Evolutionary conservation across 805 yeast genomes (phyloP), one percentile per base, ranked within the genome.

Genomic region (Metschnikowia hibisci): DNA sequence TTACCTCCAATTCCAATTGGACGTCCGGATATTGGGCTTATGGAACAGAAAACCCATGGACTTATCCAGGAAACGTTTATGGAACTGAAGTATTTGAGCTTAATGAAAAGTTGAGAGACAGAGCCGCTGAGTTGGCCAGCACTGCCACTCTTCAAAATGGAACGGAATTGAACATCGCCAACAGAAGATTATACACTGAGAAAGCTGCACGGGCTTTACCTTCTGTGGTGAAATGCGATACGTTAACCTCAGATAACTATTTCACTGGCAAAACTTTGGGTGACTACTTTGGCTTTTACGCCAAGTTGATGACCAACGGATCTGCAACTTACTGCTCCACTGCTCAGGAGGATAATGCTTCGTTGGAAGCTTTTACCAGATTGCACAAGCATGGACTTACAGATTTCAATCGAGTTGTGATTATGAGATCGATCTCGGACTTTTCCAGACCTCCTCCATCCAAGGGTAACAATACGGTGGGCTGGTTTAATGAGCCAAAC

Each of bases 271-370:
- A 68, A 40, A 60, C 61, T 12, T 67, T 81, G 53, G 74, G 71
- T 46, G 73, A 77, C 53, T 65, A 78, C 52, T 77, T 78, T 56
- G 58, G 70, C 20, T 67, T 69, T 58, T 74, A 65, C 55, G 69
- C 82, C 28, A 47, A 52, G 12, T 51, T 78, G 48, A 59, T 80
- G 57, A 74, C 84, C 51, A 81, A 81, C 54, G 81, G 80, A 42
- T 69, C 81, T 30, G 84, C 78, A 22, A 63, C 61, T 11, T 81
- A 79, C 66, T 78, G 84, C 59, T 57, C 80, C 33, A 74, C 84
- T 34, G 83, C 82, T 42, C 84, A 80, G 60, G 87, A 81, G 60
- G 87, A 81, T 57, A 77, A 79, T 56, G 86, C 86, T 13, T 67
- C 81, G 12, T 71, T 81, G 55, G 84, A 80, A 58, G 77, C 79